Evolutionary conservation across 331 rosid species (phyloP).

Genomic region (Quercus tomentella): DNA sequence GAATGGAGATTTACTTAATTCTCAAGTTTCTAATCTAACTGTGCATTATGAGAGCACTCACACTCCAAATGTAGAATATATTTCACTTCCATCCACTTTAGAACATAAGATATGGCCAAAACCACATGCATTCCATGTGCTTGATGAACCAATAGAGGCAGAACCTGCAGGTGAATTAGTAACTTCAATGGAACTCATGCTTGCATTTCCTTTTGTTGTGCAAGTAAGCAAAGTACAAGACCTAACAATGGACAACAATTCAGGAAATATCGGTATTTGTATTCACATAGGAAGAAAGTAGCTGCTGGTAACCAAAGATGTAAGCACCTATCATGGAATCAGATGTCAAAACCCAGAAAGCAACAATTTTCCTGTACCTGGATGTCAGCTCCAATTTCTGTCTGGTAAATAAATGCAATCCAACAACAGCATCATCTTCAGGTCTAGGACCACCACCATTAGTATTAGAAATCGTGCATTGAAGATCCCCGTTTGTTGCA

Average conservation of each 20-base stretch:
- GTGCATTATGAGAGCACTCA: conserved; percentile 34
- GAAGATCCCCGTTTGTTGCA: conserved; percentile 60
- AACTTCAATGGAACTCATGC: conserved; percentile 49
- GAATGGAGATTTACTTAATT: conserved; percentile 8
- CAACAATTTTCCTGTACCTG: conserved; percentile 40
- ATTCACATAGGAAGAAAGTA: conserved; percentile 2
- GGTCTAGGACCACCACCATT: conserved; percentile 14
- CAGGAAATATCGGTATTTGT: neutral
- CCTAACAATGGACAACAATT: conserved; percentile 34
- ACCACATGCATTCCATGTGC: conserved; percentile 60
- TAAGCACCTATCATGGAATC: neutral
- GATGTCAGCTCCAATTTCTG: conserved; percentile 34
- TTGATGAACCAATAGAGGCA: conserved; percentile 35
- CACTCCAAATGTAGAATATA: conserved; percentile 83
- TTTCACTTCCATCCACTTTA: conserved; percentile 77
- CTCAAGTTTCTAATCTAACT: neutral
- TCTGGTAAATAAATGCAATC: conserved; percentile 69
- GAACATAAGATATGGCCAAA: conserved; percentile 62
- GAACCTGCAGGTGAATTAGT: conserved; percentile 29
- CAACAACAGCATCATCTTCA: conserved; percentile 54
- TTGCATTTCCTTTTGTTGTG: conserved; percentile 66
- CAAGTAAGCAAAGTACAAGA: conserved; percentile 72
- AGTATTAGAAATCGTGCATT: conserved; percentile 30
- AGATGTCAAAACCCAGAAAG: neutral
- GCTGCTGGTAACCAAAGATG: neutral